Evolutionary conservation across 2,329 filamentous ascomycete species (phyloP).

Genomic region (Aspergillus neoniger): DNA sequence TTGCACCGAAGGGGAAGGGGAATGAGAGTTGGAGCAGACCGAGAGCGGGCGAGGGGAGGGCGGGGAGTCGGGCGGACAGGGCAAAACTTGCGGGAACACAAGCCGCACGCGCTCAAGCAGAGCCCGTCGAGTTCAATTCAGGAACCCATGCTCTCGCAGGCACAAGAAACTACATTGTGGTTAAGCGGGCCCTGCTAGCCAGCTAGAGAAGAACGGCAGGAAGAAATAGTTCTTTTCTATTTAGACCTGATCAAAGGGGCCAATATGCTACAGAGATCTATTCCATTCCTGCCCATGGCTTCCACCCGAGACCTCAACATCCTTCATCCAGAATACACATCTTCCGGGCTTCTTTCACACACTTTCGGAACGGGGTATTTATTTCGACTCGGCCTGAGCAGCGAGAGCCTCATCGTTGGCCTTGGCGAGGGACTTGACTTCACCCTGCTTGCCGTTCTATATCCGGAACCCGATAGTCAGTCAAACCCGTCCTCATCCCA

Average conservation of each 20-base stretch:
- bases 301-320: constrained; percentile 21
- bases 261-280: constrained; percentile 43
- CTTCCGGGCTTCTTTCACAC: constrained; percentile 23
- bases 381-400: constrained; percentile 47
- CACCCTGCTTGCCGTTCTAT: constrained; percentile 96
- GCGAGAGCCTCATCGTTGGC: constrained; percentile 55
- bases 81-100: constrained; percentile 23
- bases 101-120: constrained; percentile 6
- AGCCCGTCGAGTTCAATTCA: constrained; percentile 7
- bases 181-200: constrained; percentile 14
- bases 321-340: constrained; percentile 22
- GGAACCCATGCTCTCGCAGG: constrained; percentile 6
- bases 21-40: constrained; percentile 11
- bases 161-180: constrained; percentile 16
- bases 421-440: constrained; percentile 68
- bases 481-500: constrained; percentile 21
- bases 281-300: constrained; percentile 26
- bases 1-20: constrained; percentile 5
- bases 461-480: constrained; percentile 31
- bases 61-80: constrained; percentile 25
- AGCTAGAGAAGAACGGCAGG: not conserved
- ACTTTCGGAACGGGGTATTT: constrained; percentile 27
- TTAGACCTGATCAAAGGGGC: constrained; percentile 31
- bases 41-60: constrained; percentile 22
- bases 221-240: constrained; percentile 30